phyloP scores from a whole-genome alignment of 805 yeast genomes.

The Starmerella sp. region DNA sequence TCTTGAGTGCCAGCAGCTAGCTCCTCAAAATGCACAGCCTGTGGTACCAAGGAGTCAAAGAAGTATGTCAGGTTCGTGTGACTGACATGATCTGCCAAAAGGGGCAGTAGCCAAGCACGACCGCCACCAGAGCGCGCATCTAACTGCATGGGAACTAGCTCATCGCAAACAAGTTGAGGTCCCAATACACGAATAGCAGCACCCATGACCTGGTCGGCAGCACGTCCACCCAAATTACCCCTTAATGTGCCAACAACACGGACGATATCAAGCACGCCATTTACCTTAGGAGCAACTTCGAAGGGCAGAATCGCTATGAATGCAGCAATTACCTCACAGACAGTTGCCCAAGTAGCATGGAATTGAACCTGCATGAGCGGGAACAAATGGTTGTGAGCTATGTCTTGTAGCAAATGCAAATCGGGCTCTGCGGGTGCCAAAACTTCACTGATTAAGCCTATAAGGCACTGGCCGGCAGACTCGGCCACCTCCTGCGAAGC shows the following conservation, averaged over 20 bases:
- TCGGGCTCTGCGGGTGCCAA: slow-evolving; percentile 32
- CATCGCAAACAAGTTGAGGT: slow-evolving; percentile 55
- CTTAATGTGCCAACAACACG: slow-evolving; percentile 78
- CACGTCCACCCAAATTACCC: slow-evolving; percentile 36
- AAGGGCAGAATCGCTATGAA: slow-evolving; percentile 49
- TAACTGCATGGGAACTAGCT: slow-evolving; percentile 68
- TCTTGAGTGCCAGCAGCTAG: slow-evolving; percentile 31
- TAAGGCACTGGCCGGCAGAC: slow-evolving; percentile 78
- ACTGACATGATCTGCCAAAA: slow-evolving; percentile 75
- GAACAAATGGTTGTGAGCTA: slow-evolving; percentile 43
- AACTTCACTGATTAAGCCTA: slow-evolving; percentile 61
- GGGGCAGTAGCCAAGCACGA: slow-evolving; percentile 89
- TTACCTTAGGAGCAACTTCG: slow-evolving; percentile 51
- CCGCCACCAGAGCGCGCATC: slow-evolving; percentile 52
- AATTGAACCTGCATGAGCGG: slow-evolving; percentile 61
- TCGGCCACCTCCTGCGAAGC: slow-evolving; percentile 42
- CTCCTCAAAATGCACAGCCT: slow-evolving; percentile 29
- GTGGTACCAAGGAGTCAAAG: slow-evolving; percentile 53
- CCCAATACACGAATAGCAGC: slow-evolving; percentile 74
- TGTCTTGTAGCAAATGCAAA: slow-evolving; percentile 28
- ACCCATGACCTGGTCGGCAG: slow-evolving; percentile 70
- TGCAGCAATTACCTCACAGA: slow-evolving; percentile 55
- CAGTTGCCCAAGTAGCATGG: slow-evolving; percentile 63
- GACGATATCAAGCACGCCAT: slow-evolving; percentile 38
- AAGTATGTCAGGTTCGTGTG: slow-evolving; percentile 59